Evolutionary conservation across 23 red algal genomes (phyloP), one percentile per base, ranked within the genome.

Genomic region (Cyanidium caldarium): DNA sequence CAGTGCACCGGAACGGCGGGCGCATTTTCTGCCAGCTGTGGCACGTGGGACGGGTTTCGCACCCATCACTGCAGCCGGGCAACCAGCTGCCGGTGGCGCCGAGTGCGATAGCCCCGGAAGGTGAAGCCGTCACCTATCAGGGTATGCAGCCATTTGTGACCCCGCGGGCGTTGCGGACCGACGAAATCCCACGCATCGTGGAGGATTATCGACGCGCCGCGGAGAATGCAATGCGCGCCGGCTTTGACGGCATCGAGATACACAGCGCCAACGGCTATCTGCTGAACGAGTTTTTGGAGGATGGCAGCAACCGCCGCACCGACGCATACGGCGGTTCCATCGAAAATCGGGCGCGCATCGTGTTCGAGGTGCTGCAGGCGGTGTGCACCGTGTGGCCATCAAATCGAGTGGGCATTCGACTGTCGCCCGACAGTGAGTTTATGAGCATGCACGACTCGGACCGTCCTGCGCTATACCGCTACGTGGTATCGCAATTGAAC

Each of bases 241-340:
- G 86, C 0, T 90, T 90, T 73, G 86, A 90, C 40, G 86, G 86
- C 20, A 77, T 90, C 14, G 86, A 90, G 42, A 38, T 90, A 10
- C 86, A 90, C 51, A 33, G 67, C 25, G 86, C 78, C 0, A 90
- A 90, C 40, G 86, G 86, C 3, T 90, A 78, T 51, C 44, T 90
- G 25, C 39, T 90, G n/a, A 73, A 90, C 65, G 38, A 67, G 37
- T 85, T 94, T 56, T 65, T 94, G 73, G 72, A 94, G 68, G 78
- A 45, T 31, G 68, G 73, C 37, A 57, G 66, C 1, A 94, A 94
- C 39, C 35, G 72, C 2, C 51, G 86, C 0, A 78, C 70, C 5
- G 86, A 90, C 61, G 51, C 76, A 70, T 90, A 90, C 41, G 86
- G 86, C n/a, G 86, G 86, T 7, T 61, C 39, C 3, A 23, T 83